Conservation (phyloP, 306 rosid genomes). For the Mimosa bimucronata region DNA sequence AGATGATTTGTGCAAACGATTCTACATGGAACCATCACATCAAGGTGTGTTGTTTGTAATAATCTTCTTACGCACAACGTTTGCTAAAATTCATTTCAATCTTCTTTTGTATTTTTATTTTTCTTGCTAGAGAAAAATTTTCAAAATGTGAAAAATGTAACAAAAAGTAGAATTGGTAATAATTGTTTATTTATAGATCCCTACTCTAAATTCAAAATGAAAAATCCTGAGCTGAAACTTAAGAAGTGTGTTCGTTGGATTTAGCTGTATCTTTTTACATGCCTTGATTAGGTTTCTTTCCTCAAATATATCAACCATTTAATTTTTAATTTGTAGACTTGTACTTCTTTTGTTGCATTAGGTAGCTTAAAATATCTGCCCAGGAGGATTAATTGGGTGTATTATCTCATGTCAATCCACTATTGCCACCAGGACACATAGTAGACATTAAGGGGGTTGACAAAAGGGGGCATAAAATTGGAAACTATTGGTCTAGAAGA, state of each 20-base stretch:
- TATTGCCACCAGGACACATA: background rate
- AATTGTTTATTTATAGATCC: slow-evolving; percentile 1
- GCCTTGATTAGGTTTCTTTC: background rate
- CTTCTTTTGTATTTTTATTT: background rate
- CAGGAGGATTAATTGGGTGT: background rate
- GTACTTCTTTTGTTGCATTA: background rate
- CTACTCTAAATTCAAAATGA: background rate
- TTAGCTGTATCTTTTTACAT: background rate
- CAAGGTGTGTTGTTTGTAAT: slow-evolving; percentile 43
- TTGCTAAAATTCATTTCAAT: background rate
- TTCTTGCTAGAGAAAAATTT: slow-evolving; percentile 18
- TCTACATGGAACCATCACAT: slow-evolving; percentile 58
- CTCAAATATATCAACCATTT: background rate
- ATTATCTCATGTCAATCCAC: background rate
- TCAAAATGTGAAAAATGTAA: background rate
- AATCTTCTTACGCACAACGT: background rate
- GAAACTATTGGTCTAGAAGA: background rate
- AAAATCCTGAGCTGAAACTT: slow-evolving; percentile 15
- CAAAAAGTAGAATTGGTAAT: slow-evolving; percentile 9
- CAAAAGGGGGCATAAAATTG: background rate
- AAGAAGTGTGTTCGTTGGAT: background rate
- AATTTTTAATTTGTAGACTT: background rate
- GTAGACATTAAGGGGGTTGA: background rate
- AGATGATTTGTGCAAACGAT: slow-evolving; percentile 52
- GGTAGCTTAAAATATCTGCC: background rate